Percentiles rank a stretch among this genome's conserved stretches.
Evolutionary conservation across 176 grass and related monocot genomes (phyloP).

Genomic region (Ampelocalamus luodianensis): DNA sequence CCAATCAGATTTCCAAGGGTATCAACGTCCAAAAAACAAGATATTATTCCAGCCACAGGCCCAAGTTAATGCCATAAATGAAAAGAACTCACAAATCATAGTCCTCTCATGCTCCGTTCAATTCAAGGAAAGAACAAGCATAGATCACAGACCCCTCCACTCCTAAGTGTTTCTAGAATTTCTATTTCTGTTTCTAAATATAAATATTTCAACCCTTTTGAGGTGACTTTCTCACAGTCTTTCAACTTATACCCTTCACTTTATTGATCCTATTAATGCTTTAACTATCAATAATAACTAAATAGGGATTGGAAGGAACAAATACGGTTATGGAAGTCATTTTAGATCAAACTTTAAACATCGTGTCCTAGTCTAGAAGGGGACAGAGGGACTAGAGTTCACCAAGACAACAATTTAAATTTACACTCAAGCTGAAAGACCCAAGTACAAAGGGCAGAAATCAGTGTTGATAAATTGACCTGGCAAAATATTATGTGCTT

Average conservation of each 20-base stretch:
- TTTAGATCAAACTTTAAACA: neutral
- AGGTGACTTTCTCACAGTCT: neutral
- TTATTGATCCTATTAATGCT: neutral
- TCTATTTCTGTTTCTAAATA: neutral
- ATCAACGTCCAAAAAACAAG: neutral
- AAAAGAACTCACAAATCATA: neutral
- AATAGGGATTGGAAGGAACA: neutral
- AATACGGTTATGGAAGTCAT: neutral
- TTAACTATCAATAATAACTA: neutral
- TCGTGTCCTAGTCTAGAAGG: neutral
- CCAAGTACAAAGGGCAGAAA: neutral
- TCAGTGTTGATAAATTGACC: neutral
- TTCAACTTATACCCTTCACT: slow-evolving; percentile 7
- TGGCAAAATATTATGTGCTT: neutral
- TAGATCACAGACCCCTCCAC: neutral
- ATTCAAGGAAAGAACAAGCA: slow-evolving; percentile 8
- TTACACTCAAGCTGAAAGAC: neutral
- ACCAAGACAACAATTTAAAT: neutral
- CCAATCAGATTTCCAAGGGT: neutral
- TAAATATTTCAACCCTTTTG: neutral
- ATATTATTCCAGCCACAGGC: neutral
- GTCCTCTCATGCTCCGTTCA: neutral
- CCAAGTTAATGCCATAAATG: neutral
- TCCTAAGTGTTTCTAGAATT: neutral
- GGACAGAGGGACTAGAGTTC: neutral